Evolutionary conservation across 169 alveolate species (phyloP), one percentile per base, ranked within the genome.

Genomic region (Gregarina niphandrodes): DNA sequence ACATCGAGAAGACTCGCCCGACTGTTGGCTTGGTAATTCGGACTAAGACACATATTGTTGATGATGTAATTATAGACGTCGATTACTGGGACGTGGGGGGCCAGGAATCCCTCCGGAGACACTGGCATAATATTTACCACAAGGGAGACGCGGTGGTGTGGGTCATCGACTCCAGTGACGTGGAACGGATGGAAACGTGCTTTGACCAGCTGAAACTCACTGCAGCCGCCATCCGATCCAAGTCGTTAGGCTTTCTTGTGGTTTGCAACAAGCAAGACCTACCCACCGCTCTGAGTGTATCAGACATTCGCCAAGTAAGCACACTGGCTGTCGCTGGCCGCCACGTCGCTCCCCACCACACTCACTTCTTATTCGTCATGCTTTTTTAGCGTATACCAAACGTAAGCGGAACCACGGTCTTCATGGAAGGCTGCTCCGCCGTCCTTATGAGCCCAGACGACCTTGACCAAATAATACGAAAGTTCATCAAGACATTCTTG

Each of bases 81-180:
- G 84, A 84, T 67, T 61, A 82, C 37, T 94, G 99, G 99, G 99
- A 94, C 61, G 87, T 94, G 11, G 99, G 99, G n/a, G 99, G 99
- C 12, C 96, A 94, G 67, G 75, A 83, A 37, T 72, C 97, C 12
- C 87, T 94, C 37, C 64, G 99, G 42, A 75, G 92, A 21, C 87
- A 81, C 46, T 94, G 99, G 99, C 65, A 92, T 56, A 87, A 94
- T 62, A 91, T 91, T 75, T 94, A 85, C 64, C 98, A 91, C 64
- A 66, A 82, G 44, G 87, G 96, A 12, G 99, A 94, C 65, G 98
- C 96, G 16, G 68, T 94, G 18, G 79, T 94, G 4, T 65, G 75
- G 75, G 70, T 65, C 3, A 68, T 65, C 15, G 75, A 65, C 34
- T 77, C 96, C 13, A 84, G 93, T n/a, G 98, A 91, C 67, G 55